A percentile compares a stretch with the other conserved stretches of the same genome.
Conservation (phyloP, 495 filamentous ascomycete genomes). For the Aspergillus wentii region DNA sequence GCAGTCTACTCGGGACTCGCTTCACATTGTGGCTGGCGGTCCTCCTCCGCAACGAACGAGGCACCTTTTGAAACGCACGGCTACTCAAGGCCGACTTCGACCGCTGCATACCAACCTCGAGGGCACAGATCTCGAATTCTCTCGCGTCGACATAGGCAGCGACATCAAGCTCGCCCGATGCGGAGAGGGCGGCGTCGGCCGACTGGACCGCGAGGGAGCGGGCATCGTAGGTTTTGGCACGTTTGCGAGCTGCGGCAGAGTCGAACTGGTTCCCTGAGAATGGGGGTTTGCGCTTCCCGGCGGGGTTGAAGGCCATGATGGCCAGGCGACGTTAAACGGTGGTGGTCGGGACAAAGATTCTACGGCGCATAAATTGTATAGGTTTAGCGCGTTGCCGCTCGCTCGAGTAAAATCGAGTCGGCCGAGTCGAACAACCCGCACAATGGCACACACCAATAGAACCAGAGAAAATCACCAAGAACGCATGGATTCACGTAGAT, state of each 20-base stretch:
- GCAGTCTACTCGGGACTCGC: conserved; percentile 76
- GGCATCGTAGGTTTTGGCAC: conserved; percentile 62
- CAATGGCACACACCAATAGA: conserved; percentile 14
- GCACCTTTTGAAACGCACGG: conserved; percentile 86
- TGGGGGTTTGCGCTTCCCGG: conserved; percentile 30
- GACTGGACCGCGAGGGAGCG: conserved; percentile 70
- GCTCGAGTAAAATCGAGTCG: no score
- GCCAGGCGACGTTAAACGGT: conserved; percentile 7
- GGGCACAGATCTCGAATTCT: conserved; percentile 80
- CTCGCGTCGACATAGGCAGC: conserved; percentile 76
- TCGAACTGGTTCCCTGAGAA: conserved; percentile 14
- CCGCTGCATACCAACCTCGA: conserved; percentile 72
- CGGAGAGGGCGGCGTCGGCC: conserved; percentile 61
- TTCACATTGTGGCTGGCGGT: conserved; percentile 96
- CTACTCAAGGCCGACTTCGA: conserved; percentile 62
- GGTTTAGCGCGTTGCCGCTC: conserved; percentile 21
- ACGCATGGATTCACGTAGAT: conserved; percentile 15
- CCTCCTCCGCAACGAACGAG: conserved; percentile 73
- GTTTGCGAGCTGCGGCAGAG: conserved; percentile 45
- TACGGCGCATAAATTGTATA: neutral
- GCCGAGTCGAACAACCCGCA: conserved; percentile 16
- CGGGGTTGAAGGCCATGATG: conserved; percentile 29
- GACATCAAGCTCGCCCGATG: conserved; percentile 74
- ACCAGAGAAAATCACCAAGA: conserved; percentile 3
- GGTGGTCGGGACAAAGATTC: conserved; percentile 9